Percentiles rank a stretch among this genome's conserved stretches.
phyloP scores from a whole-genome alignment of 2,329 filamentous ascomycete genomes.

The Penicillium frequentans region DNA sequence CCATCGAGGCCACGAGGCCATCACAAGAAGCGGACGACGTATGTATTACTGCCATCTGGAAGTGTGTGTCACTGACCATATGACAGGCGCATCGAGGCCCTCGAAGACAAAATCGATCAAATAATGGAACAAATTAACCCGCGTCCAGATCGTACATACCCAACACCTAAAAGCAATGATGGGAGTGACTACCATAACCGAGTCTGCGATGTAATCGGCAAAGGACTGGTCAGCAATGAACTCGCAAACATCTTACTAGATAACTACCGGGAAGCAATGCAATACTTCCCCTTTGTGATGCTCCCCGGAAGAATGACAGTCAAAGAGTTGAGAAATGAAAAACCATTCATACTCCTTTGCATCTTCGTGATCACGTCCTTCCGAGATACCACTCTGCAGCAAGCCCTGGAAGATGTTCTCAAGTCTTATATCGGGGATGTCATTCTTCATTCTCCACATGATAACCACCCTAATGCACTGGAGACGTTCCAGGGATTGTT shows the following conservation, averaged over 20 bases:
- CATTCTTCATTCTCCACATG: slow-evolving; percentile 1
- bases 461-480: not conserved
- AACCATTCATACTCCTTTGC: slow-evolving; percentile 11
- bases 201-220: slow-evolving; percentile 8
- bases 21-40: slow-evolving; percentile 9
- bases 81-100: slow-evolving; percentile 5
- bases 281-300: slow-evolving; percentile 9
- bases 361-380: slow-evolving; percentile 10
- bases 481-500: slow-evolving; percentile 11
- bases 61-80: too few species aligned
- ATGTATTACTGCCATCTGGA: too few species aligned
- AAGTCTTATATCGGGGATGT: slow-evolving; percentile 3
- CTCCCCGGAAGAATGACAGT: slow-evolving; percentile 2
- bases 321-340: slow-evolving; percentile 11
- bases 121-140: slow-evolving; percentile 8
- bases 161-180: slow-evolving; percentile 1
- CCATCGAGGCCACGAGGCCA: slow-evolving; percentile 5
- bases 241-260: slow-evolving; percentile 7
- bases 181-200: not conserved
- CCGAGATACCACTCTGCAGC: slow-evolving; percentile 4
- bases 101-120: slow-evolving; percentile 12
- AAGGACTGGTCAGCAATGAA: slow-evolving; percentile 7
- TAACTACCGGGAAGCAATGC: slow-evolving; percentile 3
- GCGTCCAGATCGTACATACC: not conserved
- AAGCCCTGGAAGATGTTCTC: slow-evolving; percentile 9